phyloP scores from a whole-genome alignment of 2,329 filamentous ascomycete genomes.

The Claviceps pusilla region DNA sequence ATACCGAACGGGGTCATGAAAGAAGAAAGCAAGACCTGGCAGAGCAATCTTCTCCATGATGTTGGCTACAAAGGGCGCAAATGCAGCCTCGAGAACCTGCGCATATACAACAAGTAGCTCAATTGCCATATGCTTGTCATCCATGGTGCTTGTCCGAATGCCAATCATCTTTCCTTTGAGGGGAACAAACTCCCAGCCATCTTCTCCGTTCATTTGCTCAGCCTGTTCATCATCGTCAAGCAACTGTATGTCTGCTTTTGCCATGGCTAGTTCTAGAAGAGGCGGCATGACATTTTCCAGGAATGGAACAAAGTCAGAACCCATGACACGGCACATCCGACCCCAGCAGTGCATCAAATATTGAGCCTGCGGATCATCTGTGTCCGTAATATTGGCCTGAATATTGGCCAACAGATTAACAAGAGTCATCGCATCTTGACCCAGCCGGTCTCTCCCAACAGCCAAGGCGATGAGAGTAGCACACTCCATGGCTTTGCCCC shows the following conservation, averaged over 20 bases:
- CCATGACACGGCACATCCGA: constrained; percentile 91
- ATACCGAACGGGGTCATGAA: constrained; percentile 92
- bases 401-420: constrained; percentile 80
- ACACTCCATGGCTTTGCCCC: constrained; percentile 98
- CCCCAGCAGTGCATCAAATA: constrained; percentile 99
- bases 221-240: constrained; percentile 91
- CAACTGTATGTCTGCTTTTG: constrained; percentile 93
- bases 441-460: constrained; percentile 85
- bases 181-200: constrained; percentile 94
- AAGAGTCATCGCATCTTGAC: constrained; percentile 69
- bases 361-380: constrained; percentile 89
- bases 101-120: constrained; percentile 95
- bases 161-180: constrained; percentile 97
- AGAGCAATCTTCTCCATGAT: constrained; percentile 96
- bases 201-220: constrained; percentile 81
- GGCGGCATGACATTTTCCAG: constrained; percentile 88
- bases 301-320: constrained; percentile 81
- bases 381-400: constrained; percentile 71
- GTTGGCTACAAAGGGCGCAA: constrained; percentile 79
- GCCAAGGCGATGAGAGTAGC: constrained; percentile 90
- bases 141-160: constrained; percentile 89
- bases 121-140: constrained; percentile 99
- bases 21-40: constrained; percentile 92
- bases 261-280: constrained; percentile 74
- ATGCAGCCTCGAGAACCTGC: constrained; percentile 82